Evolutionary conservation across 2,329 filamentous ascomycete species (phyloP).

Genomic region (Trichoderma citrinoviride): DNA sequence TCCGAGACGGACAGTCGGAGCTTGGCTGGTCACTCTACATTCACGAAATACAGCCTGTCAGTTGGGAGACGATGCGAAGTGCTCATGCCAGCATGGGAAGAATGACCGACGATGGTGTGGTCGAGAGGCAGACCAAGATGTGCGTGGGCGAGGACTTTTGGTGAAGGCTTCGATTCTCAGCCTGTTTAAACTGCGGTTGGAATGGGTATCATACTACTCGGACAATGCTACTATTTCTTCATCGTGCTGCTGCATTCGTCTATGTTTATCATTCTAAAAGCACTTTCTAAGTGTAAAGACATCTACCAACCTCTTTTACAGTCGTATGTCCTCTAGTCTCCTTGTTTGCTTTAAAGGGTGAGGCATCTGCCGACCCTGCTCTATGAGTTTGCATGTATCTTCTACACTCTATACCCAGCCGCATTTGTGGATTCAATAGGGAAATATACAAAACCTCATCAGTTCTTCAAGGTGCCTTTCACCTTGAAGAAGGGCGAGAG

Average conservation of each 20-base stretch:
- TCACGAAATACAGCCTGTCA: constrained; percentile 29
- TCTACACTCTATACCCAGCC: background rate
- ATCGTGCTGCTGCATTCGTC: background rate
- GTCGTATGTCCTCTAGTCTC: background rate
- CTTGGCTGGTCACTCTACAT: constrained; percentile 30
- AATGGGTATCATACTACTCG: background rate
- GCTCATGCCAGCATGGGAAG: constrained; percentile 3
- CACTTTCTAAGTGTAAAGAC: background rate
- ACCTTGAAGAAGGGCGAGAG: constrained; percentile 23
- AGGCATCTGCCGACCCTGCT: background rate
- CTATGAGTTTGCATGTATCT: background rate
- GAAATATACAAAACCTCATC: background rate
- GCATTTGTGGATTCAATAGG: background rate
- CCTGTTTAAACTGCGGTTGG: background rate
- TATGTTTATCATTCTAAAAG: background rate
- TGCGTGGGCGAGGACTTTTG: background rate
- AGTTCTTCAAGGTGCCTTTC: constrained; percentile 4
- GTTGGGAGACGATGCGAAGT: constrained; percentile 33
- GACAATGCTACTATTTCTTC: background rate
- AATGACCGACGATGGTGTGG: background rate
- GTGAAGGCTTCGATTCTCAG: background rate
- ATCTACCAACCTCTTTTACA: background rate
- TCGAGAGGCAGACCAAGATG: background rate
- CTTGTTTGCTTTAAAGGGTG: background rate
- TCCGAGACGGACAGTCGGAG: constrained; percentile 24